Base-by-base conservation (phyloP, 306 rosid species). In the Spatholobus suberectus region DNA sequence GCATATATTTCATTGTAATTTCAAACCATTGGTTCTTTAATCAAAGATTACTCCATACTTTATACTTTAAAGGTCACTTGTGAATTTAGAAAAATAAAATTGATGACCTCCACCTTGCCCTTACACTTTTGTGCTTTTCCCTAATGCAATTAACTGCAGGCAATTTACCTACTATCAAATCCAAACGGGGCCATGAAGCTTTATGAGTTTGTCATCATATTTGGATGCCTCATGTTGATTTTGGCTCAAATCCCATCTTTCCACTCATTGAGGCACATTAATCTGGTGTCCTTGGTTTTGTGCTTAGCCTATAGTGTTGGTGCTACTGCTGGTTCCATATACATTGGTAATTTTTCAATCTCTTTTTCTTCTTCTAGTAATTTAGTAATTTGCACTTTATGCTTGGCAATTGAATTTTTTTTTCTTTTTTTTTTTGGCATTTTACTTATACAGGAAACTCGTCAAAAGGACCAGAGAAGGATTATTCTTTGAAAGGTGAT, bases 241-340 rank as follows among this genome's bases (percentile, higher is more conserved):
- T 89, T 93, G 51, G 96, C 93, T 51, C 97, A 93, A 86, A 80
- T 90, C 62, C 96, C 97, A 62, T 93, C 96, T 10, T 93, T 93
- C 51, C 97, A 93, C 76, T 91, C 97, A 6, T 54, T 93, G 26
- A 89, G 97, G 82, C 92, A 93, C 87, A 90, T 93, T 81, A 91
- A 90, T 83, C 81, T 91, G 35, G 70, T 93, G 2, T 91, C 96
- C 12, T 54, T 93, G 68, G 13, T 90, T 83, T 83, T 91, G 7
- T 70, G 84, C 81, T 82, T 93, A 35, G 83, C 94, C 82, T 91
- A 91, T 70, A 91, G 96, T 80, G 86, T 46, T 15, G 90, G 91
- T 82, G 86, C 94, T 74, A 78, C 91, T n/a, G 91, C 63, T 27
- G 97, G 86, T 49, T 93, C 92, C 82, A 68, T 90, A 51, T 83